A percentile compares a stretch with the other conserved stretches of the same genome.
Evolutionary conservation across 2,329 filamentous ascomycete genomes (phyloP).

Genomic region (Geosmithia morbida): DNA sequence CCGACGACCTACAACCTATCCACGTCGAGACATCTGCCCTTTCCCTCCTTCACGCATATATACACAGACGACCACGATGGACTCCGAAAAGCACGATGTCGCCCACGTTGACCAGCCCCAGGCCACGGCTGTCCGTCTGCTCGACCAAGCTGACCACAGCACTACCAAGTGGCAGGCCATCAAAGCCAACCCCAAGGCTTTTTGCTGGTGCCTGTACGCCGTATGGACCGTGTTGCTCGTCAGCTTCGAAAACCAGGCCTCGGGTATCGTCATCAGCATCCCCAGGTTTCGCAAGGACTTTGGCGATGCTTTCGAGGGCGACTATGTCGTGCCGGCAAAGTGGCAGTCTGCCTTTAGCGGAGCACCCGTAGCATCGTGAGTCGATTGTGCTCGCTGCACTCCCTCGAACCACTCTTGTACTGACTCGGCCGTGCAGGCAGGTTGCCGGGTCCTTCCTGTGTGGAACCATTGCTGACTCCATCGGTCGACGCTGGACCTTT

Average conservation of each 20-base stretch:
- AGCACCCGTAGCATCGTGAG: slow-evolving; percentile 21
- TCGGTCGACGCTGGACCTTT: slow-evolving; percentile 17
- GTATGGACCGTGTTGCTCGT: slow-evolving; percentile 23
- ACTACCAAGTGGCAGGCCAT: slow-evolving; percentile 9
- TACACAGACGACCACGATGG: background rate
- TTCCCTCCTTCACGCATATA: too few relatives aligned
- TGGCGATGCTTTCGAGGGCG: slow-evolving; percentile 16
- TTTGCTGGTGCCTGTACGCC: slow-evolving; percentile 20
- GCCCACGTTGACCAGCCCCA: background rate
- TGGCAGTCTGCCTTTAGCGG: slow-evolving; percentile 30
- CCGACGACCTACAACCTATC: too few relatives aligned
- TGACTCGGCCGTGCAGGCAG: slow-evolving; percentile 1
- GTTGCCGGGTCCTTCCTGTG: slow-evolving; percentile 16
- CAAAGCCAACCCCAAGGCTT: slow-evolving; percentile 10
- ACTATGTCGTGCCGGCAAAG: slow-evolving; percentile 22
- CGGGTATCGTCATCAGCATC: slow-evolving; percentile 24
- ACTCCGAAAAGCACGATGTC: background rate
- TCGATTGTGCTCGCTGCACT: slow-evolving; percentile 1
- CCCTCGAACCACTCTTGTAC: background rate
- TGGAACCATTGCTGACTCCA: slow-evolving; percentile 18
- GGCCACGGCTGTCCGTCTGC: slow-evolving; percentile 6
- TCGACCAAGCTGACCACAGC: slow-evolving; percentile 13
- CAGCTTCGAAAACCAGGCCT: slow-evolving; percentile 25
- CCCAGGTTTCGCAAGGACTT: slow-evolving; percentile 29
- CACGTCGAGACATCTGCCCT: too few relatives aligned